Evolutionary conservation across 257 asterid species (phyloP), one percentile per base, ranked within the genome.

Genomic region (Penstemon barbatus): DNA sequence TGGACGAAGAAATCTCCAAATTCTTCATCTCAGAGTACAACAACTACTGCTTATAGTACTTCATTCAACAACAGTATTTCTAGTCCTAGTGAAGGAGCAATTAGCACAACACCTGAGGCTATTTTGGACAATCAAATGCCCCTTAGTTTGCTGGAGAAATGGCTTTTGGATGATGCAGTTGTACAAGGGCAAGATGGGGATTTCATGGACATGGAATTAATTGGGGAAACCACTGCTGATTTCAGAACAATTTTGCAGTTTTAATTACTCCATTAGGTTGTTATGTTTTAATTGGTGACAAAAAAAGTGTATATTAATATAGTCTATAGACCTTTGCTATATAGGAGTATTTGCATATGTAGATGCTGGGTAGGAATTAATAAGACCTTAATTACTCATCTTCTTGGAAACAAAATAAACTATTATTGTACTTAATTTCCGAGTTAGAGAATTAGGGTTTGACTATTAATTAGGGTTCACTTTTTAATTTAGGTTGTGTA

Each of bases 41-140:
- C 33, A 1, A 25, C 33, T 1, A 25, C 33, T 25, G 2, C 33
- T 25, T 65, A 66, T 45, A 71, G 80, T 40, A 45, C 45, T 57
- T 77, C 80, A 4, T 60, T 63, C 19, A 79, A 68, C 66, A 75
- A 78, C 69, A 57, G 62, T 0, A 78, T 68, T 56, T 82, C 83
- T 0, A 82, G 93, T 65, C 85, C 87, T 0, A 90, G 96, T 18
- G 96, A 89, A 51, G 95, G 80, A 48, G 80, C 89, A 0, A 75
- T 66, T 0, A 80, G 85, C 73, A 49, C 72, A 5, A 38, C 33
- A 72, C 0, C 56, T 85, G 75, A 41, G 79, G 36, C 55, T 4
- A 60, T 51, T 76, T 44, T 74, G 69, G 88, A 75, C 39, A 73
- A 67, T 0, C 74, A 76, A 60, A 71, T 75, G 75, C 89, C 89